Percentiles rank a stretch among this genome's conserved stretches.
phyloP scores from a whole-genome alignment of 306 rosid genomes.

The Mimosa pudica region DNA sequence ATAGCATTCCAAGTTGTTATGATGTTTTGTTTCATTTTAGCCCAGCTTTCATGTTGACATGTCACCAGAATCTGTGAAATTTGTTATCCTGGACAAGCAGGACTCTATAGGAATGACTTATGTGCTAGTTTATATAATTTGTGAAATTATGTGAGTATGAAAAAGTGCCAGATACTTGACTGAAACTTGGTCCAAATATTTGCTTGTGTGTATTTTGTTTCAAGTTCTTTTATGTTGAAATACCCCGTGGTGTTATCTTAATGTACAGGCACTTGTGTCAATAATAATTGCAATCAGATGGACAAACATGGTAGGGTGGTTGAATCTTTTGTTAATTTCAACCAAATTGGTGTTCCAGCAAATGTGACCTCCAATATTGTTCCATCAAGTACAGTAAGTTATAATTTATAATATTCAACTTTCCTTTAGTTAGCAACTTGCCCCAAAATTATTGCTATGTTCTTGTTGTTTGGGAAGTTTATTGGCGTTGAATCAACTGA shows the following conservation, averaged over 20 bases:
- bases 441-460: not conserved
- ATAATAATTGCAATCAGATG: constrained; percentile 44
- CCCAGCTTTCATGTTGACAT: constrained; percentile 20
- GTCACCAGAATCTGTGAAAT: constrained; percentile 1
- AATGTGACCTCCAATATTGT: constrained; percentile 45
- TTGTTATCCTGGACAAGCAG: constrained; percentile 7
- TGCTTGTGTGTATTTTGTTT: constrained; percentile 1
- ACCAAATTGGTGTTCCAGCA: constrained; percentile 45
- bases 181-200: constrained; percentile 14
- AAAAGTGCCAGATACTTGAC: constrained; percentile 10
- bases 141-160: too few relatives aligned
- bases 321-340: constrained; percentile 41
- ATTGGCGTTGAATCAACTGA: not conserved
- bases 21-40: not conserved
- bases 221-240: constrained; percentile 30
- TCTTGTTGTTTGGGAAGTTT: constrained; percentile 8
- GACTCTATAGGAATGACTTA: constrained; percentile 15
- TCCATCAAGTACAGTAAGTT: constrained; percentile 60
- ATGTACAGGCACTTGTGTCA: constrained; percentile 53
- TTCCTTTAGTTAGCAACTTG: constrained; percentile 31
- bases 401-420: constrained; percentile 13
- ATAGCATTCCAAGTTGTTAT: not conserved
- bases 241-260: constrained; percentile 31
- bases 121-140: too few relatives aligned
- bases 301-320: constrained; percentile 51